Percentiles rank a stretch among this genome's conserved stretches.
These are phyloP conservation scores for Boletus tomentosulus DNA, from an alignment of 768 basidiomycete genomes.

Conservation along the genomic window DNA sequence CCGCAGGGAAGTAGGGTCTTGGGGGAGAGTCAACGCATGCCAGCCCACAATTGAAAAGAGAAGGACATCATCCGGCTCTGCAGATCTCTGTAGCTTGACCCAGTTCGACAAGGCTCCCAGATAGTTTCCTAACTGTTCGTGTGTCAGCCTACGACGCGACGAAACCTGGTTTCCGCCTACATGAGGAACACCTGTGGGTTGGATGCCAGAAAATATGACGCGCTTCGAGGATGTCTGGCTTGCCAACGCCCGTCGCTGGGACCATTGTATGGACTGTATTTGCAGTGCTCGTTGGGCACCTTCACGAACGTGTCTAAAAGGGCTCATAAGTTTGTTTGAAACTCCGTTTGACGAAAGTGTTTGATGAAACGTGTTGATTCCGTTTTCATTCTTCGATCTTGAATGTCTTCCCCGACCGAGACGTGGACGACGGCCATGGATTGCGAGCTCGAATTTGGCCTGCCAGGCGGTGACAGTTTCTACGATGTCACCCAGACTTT, in stretches of 20 bases:
- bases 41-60: conserved; percentile 89
- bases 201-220: conserved; percentile 85
- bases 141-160: conserved; percentile 2
- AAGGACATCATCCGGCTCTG: conserved; percentile 55
- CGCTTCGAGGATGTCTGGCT: conserved; percentile 19
- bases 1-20: conserved; percentile 63
- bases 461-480: conserved; percentile 60
- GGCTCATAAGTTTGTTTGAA: conserved; percentile 24
- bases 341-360: conserved; percentile 21
- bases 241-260: conserved; percentile 7
- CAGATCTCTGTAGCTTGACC: conserved; percentile 71
- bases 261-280: neutral
- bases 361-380: conserved; percentile 10
- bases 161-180: conserved; percentile 38
- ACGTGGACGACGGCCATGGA: conserved; percentile 18
- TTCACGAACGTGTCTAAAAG: conserved; percentile 3
- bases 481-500: conserved; percentile 62
- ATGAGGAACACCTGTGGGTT: conserved; percentile 89
- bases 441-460: conserved; percentile 3
- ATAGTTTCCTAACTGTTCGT: conserved; percentile 80
- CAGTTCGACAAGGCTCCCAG: conserved; percentile 88
- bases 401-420: conserved; percentile 4
- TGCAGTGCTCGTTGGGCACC: conserved; percentile 2
- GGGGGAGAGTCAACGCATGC: conserved; percentile 92
- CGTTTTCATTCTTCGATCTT: neutral